These are phyloP conservation scores for Scedosporium dehoogii DNA, from an alignment of 2,329 filamentous ascomycete genomes.

Conservation along the genomic window DNA sequence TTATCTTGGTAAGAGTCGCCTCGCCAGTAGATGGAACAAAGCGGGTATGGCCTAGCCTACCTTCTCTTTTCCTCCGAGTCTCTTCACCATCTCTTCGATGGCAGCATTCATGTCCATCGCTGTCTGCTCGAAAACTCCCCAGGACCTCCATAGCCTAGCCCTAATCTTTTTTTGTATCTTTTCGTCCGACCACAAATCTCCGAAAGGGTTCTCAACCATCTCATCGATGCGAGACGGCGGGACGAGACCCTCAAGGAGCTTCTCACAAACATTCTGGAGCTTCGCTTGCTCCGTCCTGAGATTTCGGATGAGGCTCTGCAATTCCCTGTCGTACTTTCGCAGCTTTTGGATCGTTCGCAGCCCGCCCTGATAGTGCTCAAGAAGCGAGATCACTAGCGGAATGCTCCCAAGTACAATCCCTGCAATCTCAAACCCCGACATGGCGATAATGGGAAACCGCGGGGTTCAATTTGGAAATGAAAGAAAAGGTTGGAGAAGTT, in stretches of 20 bases:
- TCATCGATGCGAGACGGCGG: slow-evolving; percentile 14
- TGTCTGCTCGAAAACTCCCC: slow-evolving; percentile 14
- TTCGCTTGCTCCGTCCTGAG: slow-evolving; percentile 17
- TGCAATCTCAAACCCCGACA: slow-evolving; percentile 15
- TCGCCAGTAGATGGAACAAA: background rate
- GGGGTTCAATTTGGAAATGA: background rate
- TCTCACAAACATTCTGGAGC: slow-evolving; percentile 19
- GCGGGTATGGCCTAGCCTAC: background rate
- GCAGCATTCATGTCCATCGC: slow-evolving; percentile 15
- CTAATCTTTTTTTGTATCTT: slow-evolving; percentile 13
- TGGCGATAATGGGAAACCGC: background rate
- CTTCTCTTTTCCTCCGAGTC: background rate
- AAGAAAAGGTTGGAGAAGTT: too few relatives aligned
- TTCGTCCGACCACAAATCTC: slow-evolving; percentile 16
- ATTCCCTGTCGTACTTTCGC: slow-evolving; percentile 13
- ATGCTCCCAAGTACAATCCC: slow-evolving; percentile 15
- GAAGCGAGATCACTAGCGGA: slow-evolving; percentile 11
- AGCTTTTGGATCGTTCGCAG: slow-evolving; percentile 10
- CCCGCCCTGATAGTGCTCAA: slow-evolving; percentile 14
- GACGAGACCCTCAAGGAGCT: slow-evolving; percentile 17
- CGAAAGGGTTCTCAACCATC: slow-evolving; percentile 20
- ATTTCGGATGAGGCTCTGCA: slow-evolving; percentile 13
- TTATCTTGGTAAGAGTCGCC: too few relatives aligned
- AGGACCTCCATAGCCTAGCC: slow-evolving; percentile 14
- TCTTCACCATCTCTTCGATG: slow-evolving; percentile 12